Base-by-base conservation (phyloP, 495 filamentous ascomycete genomes). In the Chaetomium tenue region DNA sequence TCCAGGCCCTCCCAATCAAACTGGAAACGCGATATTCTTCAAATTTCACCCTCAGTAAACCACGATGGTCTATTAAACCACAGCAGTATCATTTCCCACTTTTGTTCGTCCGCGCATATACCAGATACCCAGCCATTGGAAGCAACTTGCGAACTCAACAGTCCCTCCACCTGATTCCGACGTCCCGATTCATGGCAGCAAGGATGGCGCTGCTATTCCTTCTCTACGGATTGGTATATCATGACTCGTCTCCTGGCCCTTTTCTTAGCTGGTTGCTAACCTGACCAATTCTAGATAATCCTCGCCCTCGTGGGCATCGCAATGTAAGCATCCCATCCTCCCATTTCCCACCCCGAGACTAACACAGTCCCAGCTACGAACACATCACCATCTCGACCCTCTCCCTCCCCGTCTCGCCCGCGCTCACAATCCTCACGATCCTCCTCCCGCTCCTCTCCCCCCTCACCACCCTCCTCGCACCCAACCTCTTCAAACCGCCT, bases 391-490 rank as follows among this genome's bases (percentile, higher is more conserved):
- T 79, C 2, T 74, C 76, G 61, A 69, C 64, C 48, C 79, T 86
- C 63, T 79, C 76, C 39, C 77, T 86, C 18, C 84, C 84, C 54
- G 75, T 86, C 60, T 72, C 84, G 16, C 68, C 78, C 23, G 70
- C 69, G 37, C 77, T 84, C 7, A 75, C 77, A 15, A 73, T 79
- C 39, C 74, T 84, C 40, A 78, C 81, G 22, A 76, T 84, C 54
- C 74, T 83, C 37, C 76, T 86, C 16, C 84, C 84, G 8, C 63
- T 85, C 47, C 69, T 84, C 50, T 75, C 83, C 42, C 76, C 76
- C 56, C 66, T 80, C 62, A 78, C 77, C 56, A 63, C 80, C 52
- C 6, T 61, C 61, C 48, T 23, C 55, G 30, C 60, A 44, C 63
- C 51, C 51, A 68, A 70, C 61, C 67, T 68, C 52, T 55, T 76